A percentile compares a stretch with the other conserved stretches of the same genome.
Evolutionary conservation across 2,329 filamentous ascomycete genomes (phyloP).

Genomic region (Pseudocercospora musae): DNA sequence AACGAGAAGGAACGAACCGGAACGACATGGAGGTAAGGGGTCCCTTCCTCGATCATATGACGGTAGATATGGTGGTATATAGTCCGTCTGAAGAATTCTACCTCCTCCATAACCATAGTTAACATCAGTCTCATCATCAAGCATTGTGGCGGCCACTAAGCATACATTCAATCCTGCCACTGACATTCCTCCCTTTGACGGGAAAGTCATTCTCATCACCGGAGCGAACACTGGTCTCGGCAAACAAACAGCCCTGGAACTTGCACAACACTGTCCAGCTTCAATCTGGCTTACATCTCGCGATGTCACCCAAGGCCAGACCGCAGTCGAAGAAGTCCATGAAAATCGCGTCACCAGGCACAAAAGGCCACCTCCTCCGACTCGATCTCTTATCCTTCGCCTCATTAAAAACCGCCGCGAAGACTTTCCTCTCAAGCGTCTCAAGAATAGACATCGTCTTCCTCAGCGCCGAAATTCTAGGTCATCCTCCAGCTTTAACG

Average conservation of each 20-base stretch:
- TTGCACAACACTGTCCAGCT: constrained; percentile 47
- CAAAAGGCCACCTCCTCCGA: constrained; percentile 26
- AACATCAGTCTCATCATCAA: neutral
- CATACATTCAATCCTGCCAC: constrained; percentile 21
- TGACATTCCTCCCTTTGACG: constrained; percentile 33
- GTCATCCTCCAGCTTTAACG: constrained; percentile 12
- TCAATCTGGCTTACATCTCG: constrained; percentile 52
- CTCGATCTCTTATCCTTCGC: constrained; percentile 6
- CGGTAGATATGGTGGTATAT: neutral
- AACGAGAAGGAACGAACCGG: too few relatives aligned
- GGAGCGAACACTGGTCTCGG: constrained; percentile 20
- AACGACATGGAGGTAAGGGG: neutral
- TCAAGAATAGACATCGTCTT: constrained; percentile 30
- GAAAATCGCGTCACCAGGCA: constrained; percentile 27
- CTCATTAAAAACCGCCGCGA: constrained; percentile 4
- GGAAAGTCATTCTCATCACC: constrained; percentile 27
- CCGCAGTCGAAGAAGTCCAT: constrained; percentile 43
- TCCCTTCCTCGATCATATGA: neutral
- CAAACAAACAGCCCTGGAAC: constrained; percentile 39
- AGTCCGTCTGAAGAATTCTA: neutral
- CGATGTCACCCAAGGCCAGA: constrained; percentile 42
- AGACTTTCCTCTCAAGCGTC: neutral
- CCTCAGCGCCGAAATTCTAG: constrained; percentile 32
- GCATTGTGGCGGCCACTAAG: constrained; percentile 3
- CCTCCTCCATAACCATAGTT: neutral